Evolutionary conservation across 2,329 filamentous ascomycete genomes (phyloP).

Genomic region (Fusarium austroafricanum): DNA sequence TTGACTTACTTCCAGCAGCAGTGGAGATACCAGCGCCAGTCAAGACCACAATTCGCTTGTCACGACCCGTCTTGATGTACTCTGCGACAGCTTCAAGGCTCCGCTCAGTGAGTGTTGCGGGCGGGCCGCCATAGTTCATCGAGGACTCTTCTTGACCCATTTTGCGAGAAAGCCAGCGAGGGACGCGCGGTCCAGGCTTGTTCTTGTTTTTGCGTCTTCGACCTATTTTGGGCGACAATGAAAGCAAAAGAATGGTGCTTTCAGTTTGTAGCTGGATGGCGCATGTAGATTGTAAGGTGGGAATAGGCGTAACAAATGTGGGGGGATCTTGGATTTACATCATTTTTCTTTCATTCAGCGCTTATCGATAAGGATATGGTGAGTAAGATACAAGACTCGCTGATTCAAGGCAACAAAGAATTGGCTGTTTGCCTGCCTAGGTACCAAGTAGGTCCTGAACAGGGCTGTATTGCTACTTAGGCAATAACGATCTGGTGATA

Average conservation of each 20-base stretch:
- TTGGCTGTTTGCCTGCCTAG: neutral
- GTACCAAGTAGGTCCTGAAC: neutral
- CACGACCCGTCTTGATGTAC: conserved; percentile 77
- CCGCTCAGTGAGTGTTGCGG: conserved; percentile 74
- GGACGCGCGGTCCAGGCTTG: conserved; percentile 49
- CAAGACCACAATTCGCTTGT: conserved; percentile 83
- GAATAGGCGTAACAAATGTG: conserved; percentile 26
- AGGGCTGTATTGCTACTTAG: neutral
- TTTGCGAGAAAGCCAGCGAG: conserved; percentile 56
- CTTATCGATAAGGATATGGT: conserved; percentile 44
- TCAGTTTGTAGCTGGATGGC: conserved; percentile 13
- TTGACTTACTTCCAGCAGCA: conserved; percentile 67
- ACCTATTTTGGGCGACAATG: conserved; percentile 53
- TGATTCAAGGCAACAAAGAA: conserved; percentile 20
- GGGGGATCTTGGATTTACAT: conserved; percentile 42
- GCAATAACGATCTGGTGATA: neutral
- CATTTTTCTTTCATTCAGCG: conserved; percentile 31
- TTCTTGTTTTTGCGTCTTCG: conserved; percentile 53
- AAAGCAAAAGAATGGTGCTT: conserved; percentile 4
- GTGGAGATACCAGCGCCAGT: conserved; percentile 92
- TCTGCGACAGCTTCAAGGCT: conserved; percentile 81
- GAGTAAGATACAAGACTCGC: neutral
- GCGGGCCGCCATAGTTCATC: conserved; percentile 71
- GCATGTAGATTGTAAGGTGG: conserved; percentile 22
- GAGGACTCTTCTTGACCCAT: conserved; percentile 91